phyloP scores from a whole-genome alignment of 2,329 filamentous ascomycete species.

The Claviceps cyperi region DNA sequence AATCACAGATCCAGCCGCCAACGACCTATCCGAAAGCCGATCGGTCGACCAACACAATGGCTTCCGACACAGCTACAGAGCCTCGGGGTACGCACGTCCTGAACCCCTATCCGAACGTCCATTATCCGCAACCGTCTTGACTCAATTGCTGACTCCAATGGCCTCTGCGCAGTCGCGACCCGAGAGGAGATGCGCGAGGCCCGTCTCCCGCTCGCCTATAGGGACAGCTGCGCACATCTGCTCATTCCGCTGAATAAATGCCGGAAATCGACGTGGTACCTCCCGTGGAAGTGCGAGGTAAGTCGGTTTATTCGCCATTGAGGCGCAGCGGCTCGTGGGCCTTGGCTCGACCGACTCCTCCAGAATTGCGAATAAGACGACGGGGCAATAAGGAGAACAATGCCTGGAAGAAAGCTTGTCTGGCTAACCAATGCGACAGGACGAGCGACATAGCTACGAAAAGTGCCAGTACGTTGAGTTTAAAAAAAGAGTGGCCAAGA shows the following conservation, averaged over 20 bases:
- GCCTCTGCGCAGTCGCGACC: constrained; percentile 47
- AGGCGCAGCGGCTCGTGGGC: not conserved
- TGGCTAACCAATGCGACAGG: constrained; percentile 33
- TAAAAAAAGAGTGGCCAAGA: constrained; percentile 96
- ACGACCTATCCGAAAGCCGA: constrained; percentile 17
- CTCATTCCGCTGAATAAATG: constrained; percentile 93
- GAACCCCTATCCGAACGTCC: not conserved
- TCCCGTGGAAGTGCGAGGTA: constrained; percentile 97
- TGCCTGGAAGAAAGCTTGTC: not conserved
- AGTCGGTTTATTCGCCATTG: constrained; percentile 16
- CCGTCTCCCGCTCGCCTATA: constrained; percentile 74
- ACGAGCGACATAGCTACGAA: constrained; percentile 94
- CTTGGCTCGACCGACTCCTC: no score
- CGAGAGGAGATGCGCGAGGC: constrained; percentile 91
- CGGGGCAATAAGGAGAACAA: not conserved
- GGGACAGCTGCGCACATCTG: constrained; percentile 89
- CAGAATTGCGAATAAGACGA: not conserved
- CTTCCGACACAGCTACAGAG: constrained; percentile 21
- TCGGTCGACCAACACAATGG: constrained; percentile 22
- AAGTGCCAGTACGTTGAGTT: constrained; percentile 99
- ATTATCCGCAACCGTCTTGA: not conserved
- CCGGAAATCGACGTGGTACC: constrained; percentile 79
- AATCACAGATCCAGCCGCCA: constrained; percentile 11
- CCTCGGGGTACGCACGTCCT: constrained; percentile 21
- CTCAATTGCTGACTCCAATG: not conserved